Evolutionary conservation across 2,329 filamentous ascomycete species (phyloP), one percentile per base, ranked within the genome.

Genomic region (Aspergillus udagawae): DNA sequence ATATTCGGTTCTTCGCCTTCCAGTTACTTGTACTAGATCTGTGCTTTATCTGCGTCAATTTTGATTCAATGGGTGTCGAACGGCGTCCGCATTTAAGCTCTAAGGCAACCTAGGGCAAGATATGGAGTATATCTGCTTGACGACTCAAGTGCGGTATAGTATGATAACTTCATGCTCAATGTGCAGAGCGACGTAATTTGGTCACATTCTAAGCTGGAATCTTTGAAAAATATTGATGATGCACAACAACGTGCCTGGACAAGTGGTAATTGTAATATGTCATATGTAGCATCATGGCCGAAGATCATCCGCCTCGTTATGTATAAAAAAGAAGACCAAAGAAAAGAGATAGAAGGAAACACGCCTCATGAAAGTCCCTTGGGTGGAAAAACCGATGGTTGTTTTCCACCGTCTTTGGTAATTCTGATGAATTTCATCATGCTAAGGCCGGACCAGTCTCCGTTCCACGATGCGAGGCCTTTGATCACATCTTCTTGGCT

Each of bases 311-410:
- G 59, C 58, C 62, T 53, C 48, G 49, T 51, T 56, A 59, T 47
- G 51, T 49, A 35, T 32, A 52, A 57, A 60, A 60, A 17, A 27
- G 52, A 63, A 38, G 54, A 59, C 38, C 48, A 59, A 55, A 63
- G 53, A 17, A 41, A 57, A 60, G 54, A 59, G 35, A 5, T 17
- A 35, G 49, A 48, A 49, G 56, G 45, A 54, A 59, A 58, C 49
- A 47, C 55, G 52, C 55, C 64, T 78, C 68, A 80, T 62, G 78
- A 78, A 54, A 77, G 68, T 38, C 82, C 82, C 65, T 83, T 86
- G 3, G 91, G 91, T 21, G 92, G 93, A 69, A 96, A 96, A 59
- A 81, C 88, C 25, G 89, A 88, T n/a, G 85, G 77, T 66, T 86
- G 83, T 60, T 86, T 81, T 12, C 73, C 77, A 3, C 91, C 91